Base-by-base conservation (phyloP, 2,329 filamentous ascomycete genomes). In the Aspergillus latus region DNA sequence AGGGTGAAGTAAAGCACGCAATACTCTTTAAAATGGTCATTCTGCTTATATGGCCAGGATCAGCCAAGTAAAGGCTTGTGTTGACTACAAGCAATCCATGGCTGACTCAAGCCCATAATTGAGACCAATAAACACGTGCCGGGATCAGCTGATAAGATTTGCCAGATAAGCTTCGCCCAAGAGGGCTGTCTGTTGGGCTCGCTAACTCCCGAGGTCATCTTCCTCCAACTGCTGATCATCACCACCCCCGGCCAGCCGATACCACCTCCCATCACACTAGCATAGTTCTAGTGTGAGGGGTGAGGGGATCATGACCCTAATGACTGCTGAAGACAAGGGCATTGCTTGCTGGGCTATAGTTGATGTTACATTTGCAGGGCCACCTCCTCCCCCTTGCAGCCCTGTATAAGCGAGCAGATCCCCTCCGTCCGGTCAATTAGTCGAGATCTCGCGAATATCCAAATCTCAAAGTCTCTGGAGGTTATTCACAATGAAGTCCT, bases 401-500 rank as follows among this genome's bases (percentile, higher is more conserved):
- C 30, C 37, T 58, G 47, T 58, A 53, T 39, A 52, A 32, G 30
- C 39, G 39, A 53, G 43, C 9, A 47, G 10, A 21, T 21, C 21
- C 21, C 13, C 36, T 44, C 32, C 36, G 37, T 13, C 11, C 36
- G 16, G n/a, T 50, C n/a, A 40, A 28, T 44, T 39, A 39, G 28
- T 39, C 32, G n/a, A 46, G 28, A 34, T 39, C 13, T 26, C 43
- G 50, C 39, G 28, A 8, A 21, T 7, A 16, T 28, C 5, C 26
- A 28, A 13, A 49, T 6, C 21, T 28, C 5, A n/a, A 30, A 32
- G 6, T 34, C 15, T 30, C 15, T 10, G 3, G 40, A 11, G 26
- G 9, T 15, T 30, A 29, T 15, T 15, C 77, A 84, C 66, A 78
- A 85, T 70, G 79, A 81, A 64, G 78, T 78, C 74, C 78, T 60